Evolutionary conservation across 208 protist genomes (phyloP).

Genomic region (Trypanosoma caninum): DNA sequence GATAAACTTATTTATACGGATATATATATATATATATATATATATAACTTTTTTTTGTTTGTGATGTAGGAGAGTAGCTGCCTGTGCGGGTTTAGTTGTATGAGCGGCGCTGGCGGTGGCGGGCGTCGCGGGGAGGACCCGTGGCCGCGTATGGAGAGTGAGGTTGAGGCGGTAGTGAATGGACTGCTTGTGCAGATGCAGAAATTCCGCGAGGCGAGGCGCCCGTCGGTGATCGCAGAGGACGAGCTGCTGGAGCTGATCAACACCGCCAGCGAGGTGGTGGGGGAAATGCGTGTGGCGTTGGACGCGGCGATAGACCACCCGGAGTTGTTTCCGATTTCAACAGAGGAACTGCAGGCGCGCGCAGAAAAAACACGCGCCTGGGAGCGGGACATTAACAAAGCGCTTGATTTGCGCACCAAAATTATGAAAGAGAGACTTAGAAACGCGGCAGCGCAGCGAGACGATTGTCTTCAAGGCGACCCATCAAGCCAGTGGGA

Average conservation of each 20-base stretch:
- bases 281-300: constrained; percentile 79
- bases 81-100: neutral
- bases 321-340: constrained; percentile 72
- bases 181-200: constrained; percentile 60
- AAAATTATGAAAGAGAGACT: constrained; percentile 46
- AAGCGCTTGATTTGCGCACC: constrained; percentile 51
- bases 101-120: neutral
- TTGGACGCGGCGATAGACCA: constrained; percentile 76
- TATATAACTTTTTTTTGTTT: neutral
- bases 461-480: constrained; percentile 19
- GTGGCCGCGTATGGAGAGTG: constrained; percentile 79
- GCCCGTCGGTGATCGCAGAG: constrained; percentile 60
- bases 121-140: constrained; percentile 57
- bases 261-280: constrained; percentile 47
- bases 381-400: constrained; percentile 75
- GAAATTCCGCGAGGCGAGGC: constrained; percentile 38
- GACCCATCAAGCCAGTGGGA: constrained; percentile 29
- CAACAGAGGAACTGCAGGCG: constrained; percentile 62
- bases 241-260: constrained; percentile 72
- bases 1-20: constrained; percentile 3
- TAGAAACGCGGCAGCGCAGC: constrained; percentile 27
- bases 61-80: neutral
- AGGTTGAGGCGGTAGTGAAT: constrained; percentile 65
- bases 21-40: constrained; percentile 11
- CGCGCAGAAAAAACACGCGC: constrained; percentile 55